These are phyloP conservation scores for Suillus plorans DNA, from an alignment of 768 basidiomycete species.

Conservation along the genomic window DNA sequence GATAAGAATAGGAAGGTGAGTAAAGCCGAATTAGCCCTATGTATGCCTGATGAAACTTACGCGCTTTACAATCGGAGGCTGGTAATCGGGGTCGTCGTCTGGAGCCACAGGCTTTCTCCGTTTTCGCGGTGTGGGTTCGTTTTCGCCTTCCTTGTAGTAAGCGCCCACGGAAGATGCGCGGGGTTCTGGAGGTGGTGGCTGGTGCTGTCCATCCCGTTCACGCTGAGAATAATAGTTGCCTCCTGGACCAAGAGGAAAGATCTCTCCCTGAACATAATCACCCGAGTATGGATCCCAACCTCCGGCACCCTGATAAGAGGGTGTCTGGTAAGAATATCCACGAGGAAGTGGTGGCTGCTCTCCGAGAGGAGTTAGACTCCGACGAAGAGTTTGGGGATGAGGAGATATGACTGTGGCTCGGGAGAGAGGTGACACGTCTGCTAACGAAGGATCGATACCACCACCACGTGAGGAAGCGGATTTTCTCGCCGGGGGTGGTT, in stretches of 20 bases:
- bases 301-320: conserved; percentile 37
- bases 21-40: conserved; percentile 4
- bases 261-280: conserved; percentile 38
- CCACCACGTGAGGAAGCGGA: conserved; percentile 18
- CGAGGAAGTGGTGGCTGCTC: conserved; percentile 34
- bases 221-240: conserved; percentile 36
- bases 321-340: conserved; percentile 37
- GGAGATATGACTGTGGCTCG: conserved; percentile 17
- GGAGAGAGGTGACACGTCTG: conserved; percentile 25
- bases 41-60: conserved; percentile 40
- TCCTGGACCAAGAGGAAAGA: conserved; percentile 37
- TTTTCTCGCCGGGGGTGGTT: conserved; percentile 46
- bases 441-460: conserved; percentile 20
- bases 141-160: conserved; percentile 33
- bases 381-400: conserved; percentile 24
- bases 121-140: conserved; percentile 43
- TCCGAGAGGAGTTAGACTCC: conserved; percentile 25
- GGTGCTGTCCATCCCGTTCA: conserved; percentile 14
- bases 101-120: conserved; percentile 43
- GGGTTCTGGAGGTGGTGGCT: conserved; percentile 19
- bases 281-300: conserved; percentile 40
- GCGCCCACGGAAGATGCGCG: conserved; percentile 19
- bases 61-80: conserved; percentile 46
- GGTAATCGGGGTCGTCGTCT: conserved; percentile 55
- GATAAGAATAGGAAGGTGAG: conserved; percentile 7